These are phyloP conservation scores for Spirogloea muscicola DNA, from an alignment of 139 green algal genomes.

Conservation along the genomic window DNA sequence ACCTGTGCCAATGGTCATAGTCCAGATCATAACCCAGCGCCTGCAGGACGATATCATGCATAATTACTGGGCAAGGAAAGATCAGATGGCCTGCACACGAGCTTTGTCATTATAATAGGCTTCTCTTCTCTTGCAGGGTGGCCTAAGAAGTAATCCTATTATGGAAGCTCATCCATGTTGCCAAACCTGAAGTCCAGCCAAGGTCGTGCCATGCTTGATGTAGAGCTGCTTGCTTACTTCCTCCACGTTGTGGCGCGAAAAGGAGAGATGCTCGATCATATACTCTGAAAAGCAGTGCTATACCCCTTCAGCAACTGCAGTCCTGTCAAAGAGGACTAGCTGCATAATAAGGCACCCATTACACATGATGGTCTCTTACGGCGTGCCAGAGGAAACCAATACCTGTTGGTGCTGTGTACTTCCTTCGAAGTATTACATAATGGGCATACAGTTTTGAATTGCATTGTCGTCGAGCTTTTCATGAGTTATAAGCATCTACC, in stretches of 20 bases:
- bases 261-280: constrained; percentile 28
- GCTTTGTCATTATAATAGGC: neutral
- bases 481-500: no score
- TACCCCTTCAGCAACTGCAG: neutral
- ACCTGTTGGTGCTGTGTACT: neutral
- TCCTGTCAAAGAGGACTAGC: neutral
- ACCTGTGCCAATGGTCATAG: constrained; percentile 33
- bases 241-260: constrained; percentile 3
- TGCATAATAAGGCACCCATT: neutral
- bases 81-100: no score
- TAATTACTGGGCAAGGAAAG: no score
- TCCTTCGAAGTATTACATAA: neutral
- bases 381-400: neutral
- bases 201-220: constrained; percentile 23
- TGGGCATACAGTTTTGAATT: neutral
- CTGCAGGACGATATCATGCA: constrained; percentile 1
- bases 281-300: constrained; percentile 19
- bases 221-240: constrained; percentile 24
- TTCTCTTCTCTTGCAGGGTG: neutral
- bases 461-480: neutral
- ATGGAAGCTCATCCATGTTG: no score
- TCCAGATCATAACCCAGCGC: constrained; percentile 6
- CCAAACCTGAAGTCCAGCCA: constrained; percentile 31
- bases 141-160: neutral
- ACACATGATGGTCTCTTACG: neutral